Evolutionary conservation across 2,329 filamentous ascomycete species (phyloP), one percentile per base, ranked within the genome.

Genomic region (Purpureocillium takamizusanense): DNA sequence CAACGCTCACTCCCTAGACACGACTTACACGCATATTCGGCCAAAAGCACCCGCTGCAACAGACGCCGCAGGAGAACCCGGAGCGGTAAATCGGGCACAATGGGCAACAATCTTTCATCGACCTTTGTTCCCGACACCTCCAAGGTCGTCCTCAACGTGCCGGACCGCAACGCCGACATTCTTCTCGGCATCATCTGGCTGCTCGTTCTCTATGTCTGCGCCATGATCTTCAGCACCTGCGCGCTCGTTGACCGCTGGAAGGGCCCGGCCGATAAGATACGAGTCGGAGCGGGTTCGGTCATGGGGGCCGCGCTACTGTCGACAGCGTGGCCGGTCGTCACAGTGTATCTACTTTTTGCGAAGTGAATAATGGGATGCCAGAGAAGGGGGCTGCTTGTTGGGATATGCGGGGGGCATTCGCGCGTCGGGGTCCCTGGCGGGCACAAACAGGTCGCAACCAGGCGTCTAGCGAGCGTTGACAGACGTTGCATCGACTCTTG

Each of bases 181-280:
- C 44, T 59, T 25, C 42, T 65, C 42, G 56, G 45, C 35, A 37
- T 58, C 35, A 46, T 57, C 43, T 67, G 63, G 62, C 51, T 40
- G 7, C 37, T 49, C 18, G 51, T 53, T 4, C 42, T 63, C 29
- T 65, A 67, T 50, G 52, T 38, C 36, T 56, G 59, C 42, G 61
- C 56, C 51, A 63, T 65, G 54, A 61, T 67, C 48, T 65, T 58
- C 47, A 62, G 55, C 42, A 63, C 63, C 23, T 59, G 62, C 50
- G 51, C 51, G n/a, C 55, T 67, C 39, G 45, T 66, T 45, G 58
- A 62, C 44, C 60, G 64, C n/a, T 67, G 64, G 64, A 55, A 59
- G 43, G 62, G 64, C 0, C 55, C 56, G 10, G 46, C 53, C 40
- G 60, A 63, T 34, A 59, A 59, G 36, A 50, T 54, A 28, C 50